Evolutionary conservation across 768 basidiomycete genomes (phyloP), one percentile per base, ranked within the genome.

Genomic region (Tylopilus subfusipes): DNA sequence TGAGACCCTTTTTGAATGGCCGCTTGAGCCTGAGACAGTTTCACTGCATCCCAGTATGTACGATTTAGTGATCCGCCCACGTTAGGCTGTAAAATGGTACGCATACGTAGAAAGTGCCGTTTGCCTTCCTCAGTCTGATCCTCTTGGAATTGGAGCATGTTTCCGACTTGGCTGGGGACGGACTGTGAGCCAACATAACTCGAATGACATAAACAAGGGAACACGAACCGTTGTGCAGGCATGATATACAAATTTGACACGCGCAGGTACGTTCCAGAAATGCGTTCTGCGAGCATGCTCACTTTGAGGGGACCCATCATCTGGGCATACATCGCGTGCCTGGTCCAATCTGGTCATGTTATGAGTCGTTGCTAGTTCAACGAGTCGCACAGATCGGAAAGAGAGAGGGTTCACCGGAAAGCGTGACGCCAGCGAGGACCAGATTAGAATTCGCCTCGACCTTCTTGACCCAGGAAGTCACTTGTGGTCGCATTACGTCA

Each of bases 231-330:
- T 62, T 63, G 57, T 1, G 62, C 57, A 25, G 57, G 61, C 57
- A 63, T 63, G 46, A 63, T 63, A 27, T 56, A 63, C 36, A 54
- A 18, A 43, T 63, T 46, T n/a, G 62, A 63, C 36, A 63, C 62
- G 5, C 47, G 62, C 36, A 63, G 4, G 33, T 59, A 63, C 12
- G 61, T 63, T 14, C 16, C 24, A 16, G 61, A 59, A 27, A 63
- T 63, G 5, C 61, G 61, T 24, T 63, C 54, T 0, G 57, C 52
- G 7, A 63, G 61, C 61, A 63, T 63, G 50, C 61, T 63, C 53
- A 63, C 61, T 54, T 63, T 63, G 33, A 63, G 61, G 18, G 62
- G 61, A 18, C 54, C 52, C 57, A 63, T 63, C 62, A 63, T 63
- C 40, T 63, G 62, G 12, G 57, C 43, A 10, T 63, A 63, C 62